These are phyloP conservation scores for Aspergillus thermomutatus DNA, from an alignment of 2,329 filamentous ascomycete species.

Conservation along the genomic window DNA sequence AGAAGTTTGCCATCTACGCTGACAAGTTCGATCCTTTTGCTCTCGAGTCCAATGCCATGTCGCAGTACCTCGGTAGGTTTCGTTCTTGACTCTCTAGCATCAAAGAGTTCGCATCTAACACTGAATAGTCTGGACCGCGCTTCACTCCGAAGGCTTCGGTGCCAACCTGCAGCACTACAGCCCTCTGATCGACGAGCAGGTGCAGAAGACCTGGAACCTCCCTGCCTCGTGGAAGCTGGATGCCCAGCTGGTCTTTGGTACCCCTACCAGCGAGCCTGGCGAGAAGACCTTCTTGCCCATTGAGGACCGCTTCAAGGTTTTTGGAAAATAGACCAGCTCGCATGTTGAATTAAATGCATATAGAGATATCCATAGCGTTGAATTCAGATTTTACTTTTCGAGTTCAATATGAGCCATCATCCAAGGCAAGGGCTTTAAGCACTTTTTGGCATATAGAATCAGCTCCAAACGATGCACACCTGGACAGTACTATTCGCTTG, in stretches of 20 bases:
- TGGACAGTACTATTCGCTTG: too few relatives aligned
- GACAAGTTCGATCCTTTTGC: slow-evolving; percentile 78
- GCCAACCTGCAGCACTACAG: slow-evolving; percentile 93
- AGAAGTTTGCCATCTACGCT: slow-evolving; percentile 67
- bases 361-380: not conserved
- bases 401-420: not conserved
- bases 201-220: slow-evolving; percentile 65
- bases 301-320: slow-evolving; percentile 34
- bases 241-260: slow-evolving; percentile 79
- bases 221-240: slow-evolving; percentile 71
- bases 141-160: slow-evolving; percentile 78
- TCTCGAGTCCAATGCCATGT: slow-evolving; percentile 72
- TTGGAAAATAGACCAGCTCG: slow-evolving; percentile 25
- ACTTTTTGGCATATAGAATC: not conserved
- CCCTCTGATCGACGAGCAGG: slow-evolving; percentile 73
- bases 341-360: not conserved
- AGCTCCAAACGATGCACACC: too few relatives aligned
- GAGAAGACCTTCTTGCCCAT: slow-evolving; percentile 30
- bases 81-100: not conserved
- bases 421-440: too few relatives aligned
- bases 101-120: slow-evolving; percentile 2
- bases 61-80: slow-evolving; percentile 58
- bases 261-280: slow-evolving; percentile 18
- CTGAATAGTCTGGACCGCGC: slow-evolving; percentile 64
- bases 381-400: not conserved